Percentiles rank a stretch among this genome's conserved stretches.
phyloP scores from a whole-genome alignment of 2,329 filamentous ascomycete genomes.

The Fusarium musae region DNA sequence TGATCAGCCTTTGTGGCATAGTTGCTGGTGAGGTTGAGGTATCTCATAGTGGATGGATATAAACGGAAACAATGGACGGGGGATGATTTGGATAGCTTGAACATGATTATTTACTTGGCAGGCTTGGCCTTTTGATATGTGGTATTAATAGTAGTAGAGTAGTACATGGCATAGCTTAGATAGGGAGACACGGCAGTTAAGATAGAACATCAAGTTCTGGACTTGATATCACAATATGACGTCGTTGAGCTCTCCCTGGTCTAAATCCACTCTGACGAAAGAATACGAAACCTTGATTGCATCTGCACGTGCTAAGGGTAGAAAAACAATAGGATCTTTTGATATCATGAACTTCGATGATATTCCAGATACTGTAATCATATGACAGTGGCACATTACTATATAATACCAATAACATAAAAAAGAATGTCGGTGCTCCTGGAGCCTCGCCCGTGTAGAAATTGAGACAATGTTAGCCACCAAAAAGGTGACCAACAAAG shows the following conservation, averaged over 20 bases:
- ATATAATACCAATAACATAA: not conserved
- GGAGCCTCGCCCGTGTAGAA: constrained; percentile 63
- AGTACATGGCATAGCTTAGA: not conserved
- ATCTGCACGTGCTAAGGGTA: not conserved
- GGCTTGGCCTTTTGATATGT: not conserved
- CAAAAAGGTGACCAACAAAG: constrained; percentile 37
- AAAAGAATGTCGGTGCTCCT: constrained; percentile 57
- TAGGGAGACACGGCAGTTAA: not conserved
- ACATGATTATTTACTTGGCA: constrained; percentile 10
- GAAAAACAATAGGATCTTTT: not conserved
- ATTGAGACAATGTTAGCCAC: constrained; percentile 25
- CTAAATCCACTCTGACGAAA: constrained; percentile 34
- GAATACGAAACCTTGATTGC: constrained; percentile 11
- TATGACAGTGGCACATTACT: not conserved
- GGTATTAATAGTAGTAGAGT: not conserved
- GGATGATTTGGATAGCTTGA: constrained; percentile 5
- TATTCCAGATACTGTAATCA: not conserved
- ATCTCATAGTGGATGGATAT: not conserved
- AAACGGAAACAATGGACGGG: not conserved
- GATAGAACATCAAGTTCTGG: constrained; percentile 1
- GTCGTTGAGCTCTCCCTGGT: constrained; percentile 24
- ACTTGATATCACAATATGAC: constrained; percentile 20
- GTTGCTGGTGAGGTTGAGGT: not conserved
- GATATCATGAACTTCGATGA: not conserved
- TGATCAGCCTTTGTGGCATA: constrained; percentile 24